Evolutionary conservation across 768 basidiomycete genomes (phyloP), one percentile per base, ranked within the genome.

Genomic region (Boletus rubescentipes): DNA sequence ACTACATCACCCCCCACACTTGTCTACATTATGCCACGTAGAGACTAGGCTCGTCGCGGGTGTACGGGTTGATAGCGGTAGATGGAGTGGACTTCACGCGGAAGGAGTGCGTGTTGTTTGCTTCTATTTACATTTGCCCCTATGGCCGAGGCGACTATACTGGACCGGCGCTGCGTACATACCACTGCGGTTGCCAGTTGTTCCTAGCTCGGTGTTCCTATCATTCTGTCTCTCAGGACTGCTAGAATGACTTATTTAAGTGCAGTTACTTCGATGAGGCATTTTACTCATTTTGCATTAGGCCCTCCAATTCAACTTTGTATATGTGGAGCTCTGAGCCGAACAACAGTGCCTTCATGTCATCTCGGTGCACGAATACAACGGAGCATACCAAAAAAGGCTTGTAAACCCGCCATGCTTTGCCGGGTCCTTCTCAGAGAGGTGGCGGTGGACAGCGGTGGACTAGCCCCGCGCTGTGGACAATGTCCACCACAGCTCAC

Each of bases 401-500:
- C 21, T 46, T 35, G 12, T 36, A 45, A 39, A 39, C 39, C 23
- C n/a, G 14, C n/a, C 1, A 18, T 54, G 36, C 55, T n/a, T 35
- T 10, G 32, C 29, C 31, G 16, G 49, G 36, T 45, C 20, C 34
- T 23, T 37, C 16, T 40, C 36, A 35, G 10, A 39, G 16, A 35
- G n/a, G 54, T 51, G 48, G 55, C 41, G 32, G 45, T 53, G 49
- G 44, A 53, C 39, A 8, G 18, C 2, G 23, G 39, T 41, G 51
- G 45, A 40, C 49, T 11, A 51, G 42, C 15, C 20, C 18, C 11
- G 21, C 42, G 45, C 35, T 26, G 59, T 57, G 51, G 53, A 59
- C 59, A 51, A 54, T 55, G 52, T 41, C 57, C 64, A 62, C 61
- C 34, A 32, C 30, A 30, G 40, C 10, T 15, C 18, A 43, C 47